Percentiles rank a stretch among this genome's conserved stretches.
Conservation (phyloP, 345 rosid genomes). For the Syzygium jambos region DNA sequence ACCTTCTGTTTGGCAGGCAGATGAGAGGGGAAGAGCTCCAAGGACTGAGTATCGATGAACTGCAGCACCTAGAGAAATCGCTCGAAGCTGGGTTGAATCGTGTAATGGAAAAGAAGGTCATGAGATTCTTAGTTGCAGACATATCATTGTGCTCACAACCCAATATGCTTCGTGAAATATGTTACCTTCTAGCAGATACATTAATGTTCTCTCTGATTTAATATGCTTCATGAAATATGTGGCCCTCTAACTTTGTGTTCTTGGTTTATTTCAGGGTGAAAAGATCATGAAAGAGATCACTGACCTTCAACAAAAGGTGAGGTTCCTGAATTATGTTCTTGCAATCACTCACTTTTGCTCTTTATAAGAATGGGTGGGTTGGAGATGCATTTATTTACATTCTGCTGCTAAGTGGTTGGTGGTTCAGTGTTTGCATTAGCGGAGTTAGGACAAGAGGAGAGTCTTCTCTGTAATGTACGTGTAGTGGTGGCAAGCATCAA, state of each 20-base stretch:
- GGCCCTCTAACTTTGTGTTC: not conserved
- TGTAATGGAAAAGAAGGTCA: constrained; percentile 77
- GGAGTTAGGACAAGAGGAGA: not conserved
- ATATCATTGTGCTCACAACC: not conserved
- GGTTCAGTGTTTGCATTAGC: not conserved
- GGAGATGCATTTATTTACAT: not conserved
- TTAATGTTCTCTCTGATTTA: not conserved
- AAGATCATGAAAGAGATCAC: constrained; percentile 67
- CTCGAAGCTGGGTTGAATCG: constrained; percentile 73
- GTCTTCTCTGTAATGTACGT: not conserved
- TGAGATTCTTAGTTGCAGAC: not conserved
- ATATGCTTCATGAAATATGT: not conserved
- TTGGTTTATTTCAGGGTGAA: constrained; percentile 40
- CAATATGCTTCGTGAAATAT: not conserved
- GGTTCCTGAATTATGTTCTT: not conserved
- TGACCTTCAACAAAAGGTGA: constrained; percentile 67
- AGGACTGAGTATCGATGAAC: constrained; percentile 62
- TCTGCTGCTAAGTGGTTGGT: not conserved
- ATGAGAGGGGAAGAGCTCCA: constrained; percentile 95
- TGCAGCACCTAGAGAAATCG: constrained; percentile 71
- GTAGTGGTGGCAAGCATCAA: not conserved
- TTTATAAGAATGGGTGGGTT: not conserved
- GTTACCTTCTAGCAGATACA: not conserved
- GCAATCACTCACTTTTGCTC: not conserved
- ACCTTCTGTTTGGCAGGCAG: constrained; percentile 33